Evolutionary conservation across 176 grass and related monocot species (phyloP).

Genomic region (Saccharum officinarum): DNA sequence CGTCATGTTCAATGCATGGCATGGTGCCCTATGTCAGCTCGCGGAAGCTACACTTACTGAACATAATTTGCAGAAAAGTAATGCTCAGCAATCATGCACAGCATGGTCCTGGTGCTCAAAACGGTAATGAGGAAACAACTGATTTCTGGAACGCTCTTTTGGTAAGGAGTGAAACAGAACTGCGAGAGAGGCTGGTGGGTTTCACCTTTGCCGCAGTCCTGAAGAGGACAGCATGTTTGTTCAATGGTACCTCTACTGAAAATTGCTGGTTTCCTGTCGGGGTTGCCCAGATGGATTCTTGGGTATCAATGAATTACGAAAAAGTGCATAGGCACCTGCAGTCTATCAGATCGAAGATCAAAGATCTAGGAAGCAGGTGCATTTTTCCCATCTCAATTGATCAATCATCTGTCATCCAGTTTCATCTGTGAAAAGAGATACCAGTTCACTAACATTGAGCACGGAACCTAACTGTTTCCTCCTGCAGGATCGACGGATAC

Average conservation of each 20-base stretch:
- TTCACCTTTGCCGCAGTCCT: constrained; percentile 65
- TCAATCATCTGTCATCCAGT: neutral
- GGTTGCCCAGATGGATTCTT: constrained; percentile 69
- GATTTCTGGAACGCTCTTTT: constrained; percentile 68
- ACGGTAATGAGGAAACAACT: constrained; percentile 19
- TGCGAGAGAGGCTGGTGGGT: constrained; percentile 57
- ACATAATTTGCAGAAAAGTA: constrained; percentile 76
- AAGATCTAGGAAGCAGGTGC: constrained; percentile 59
- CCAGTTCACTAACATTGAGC: neutral
- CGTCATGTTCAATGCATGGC: constrained; percentile 19
- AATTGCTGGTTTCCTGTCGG: constrained; percentile 56
- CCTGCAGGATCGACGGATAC: constrained; percentile 52
- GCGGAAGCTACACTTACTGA: constrained; percentile 72
- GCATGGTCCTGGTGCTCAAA: constrained; percentile 3
- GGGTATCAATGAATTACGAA: constrained; percentile 48
- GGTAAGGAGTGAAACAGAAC: constrained; percentile 66
- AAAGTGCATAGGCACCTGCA: constrained; percentile 46
- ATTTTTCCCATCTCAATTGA: neutral
- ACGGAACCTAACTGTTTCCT: neutral
- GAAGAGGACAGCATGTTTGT: constrained; percentile 20
- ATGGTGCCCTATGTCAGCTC: constrained; percentile 49
- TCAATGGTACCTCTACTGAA: constrained; percentile 15
- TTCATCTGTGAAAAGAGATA: neutral
- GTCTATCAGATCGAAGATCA: constrained; percentile 49
- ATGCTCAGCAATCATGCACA: constrained; percentile 33